Conservation (phyloP, 2,329 filamentous ascomycete genomes). For the Aureobasidium musti region DNA sequence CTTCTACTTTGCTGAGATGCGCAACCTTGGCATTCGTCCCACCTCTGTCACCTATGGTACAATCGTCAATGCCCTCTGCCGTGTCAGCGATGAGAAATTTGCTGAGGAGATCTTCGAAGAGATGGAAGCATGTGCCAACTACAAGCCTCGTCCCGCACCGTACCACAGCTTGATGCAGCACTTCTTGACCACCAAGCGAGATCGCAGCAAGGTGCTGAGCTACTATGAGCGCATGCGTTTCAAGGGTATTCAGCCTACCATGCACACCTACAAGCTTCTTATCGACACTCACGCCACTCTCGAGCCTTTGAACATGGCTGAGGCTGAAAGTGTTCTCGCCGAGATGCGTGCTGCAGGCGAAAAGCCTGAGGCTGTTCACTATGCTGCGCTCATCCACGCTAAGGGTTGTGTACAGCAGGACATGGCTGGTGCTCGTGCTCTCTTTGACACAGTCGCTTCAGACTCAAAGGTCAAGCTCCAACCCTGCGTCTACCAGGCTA, state of each 20-base stretch:
- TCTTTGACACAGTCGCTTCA: conserved; percentile 79
- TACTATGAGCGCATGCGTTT: conserved; percentile 95
- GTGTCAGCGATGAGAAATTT: conserved; percentile 96
- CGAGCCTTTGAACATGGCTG: conserved; percentile 84
- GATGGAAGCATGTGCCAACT: conserved; percentile 98
- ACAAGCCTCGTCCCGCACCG: conserved; percentile 93
- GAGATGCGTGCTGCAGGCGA: conserved; percentile 74
- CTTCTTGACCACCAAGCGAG: conserved; percentile 95
- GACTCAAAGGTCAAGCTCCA: conserved; percentile 69
- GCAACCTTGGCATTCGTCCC: conserved; percentile 84
- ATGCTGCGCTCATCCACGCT: conserved; percentile 92
- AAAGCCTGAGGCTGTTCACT: conserved; percentile 87
- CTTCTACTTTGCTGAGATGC: conserved; percentile 98
- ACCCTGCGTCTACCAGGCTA: conserved; percentile 88
- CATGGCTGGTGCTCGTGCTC: conserved; percentile 74
- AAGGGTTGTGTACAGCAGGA: conserved; percentile 94
- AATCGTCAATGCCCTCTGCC: conserved; percentile 95
- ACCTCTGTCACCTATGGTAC: conserved; percentile 98
- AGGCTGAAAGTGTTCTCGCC: conserved; percentile 80
- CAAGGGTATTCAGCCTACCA: conserved; percentile 83
- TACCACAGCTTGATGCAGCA: conserved; percentile 99
- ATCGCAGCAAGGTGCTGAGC: conserved; percentile 86
- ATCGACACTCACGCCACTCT: conserved; percentile 94
- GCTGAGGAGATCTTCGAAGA: conserved; percentile 98
- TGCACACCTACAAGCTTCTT: conserved; percentile 96